Evolutionary conservation across 2,329 filamentous ascomycete species (phyloP).

Genomic region (Penicillium psychrosexuale): DNA sequence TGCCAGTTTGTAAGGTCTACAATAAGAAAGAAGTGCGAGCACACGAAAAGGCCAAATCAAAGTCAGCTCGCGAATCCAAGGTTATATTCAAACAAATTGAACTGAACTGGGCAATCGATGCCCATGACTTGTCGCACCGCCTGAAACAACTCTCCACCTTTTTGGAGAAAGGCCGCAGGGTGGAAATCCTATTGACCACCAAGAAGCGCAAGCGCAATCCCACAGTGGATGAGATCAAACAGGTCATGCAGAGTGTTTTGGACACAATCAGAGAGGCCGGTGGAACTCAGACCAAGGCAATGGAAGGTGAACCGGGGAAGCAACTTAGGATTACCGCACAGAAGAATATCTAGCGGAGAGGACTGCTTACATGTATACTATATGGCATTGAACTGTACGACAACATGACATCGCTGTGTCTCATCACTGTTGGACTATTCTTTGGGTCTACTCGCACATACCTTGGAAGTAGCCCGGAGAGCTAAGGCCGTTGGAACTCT

Average conservation of each 20-base stretch:
- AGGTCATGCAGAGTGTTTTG: constrained; percentile 54
- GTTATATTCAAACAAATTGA: constrained; percentile 70
- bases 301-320: constrained; percentile 43
- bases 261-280: constrained; percentile 45
- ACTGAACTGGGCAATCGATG: constrained; percentile 80
- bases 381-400: not conserved
- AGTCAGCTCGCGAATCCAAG: constrained; percentile 41
- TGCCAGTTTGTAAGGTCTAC: constrained; percentile 69
- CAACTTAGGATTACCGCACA: constrained; percentile 38
- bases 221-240: constrained; percentile 58
- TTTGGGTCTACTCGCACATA: not conserved
- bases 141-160: constrained; percentile 67
- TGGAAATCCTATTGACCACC: constrained; percentile 69
- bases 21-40: constrained; percentile 39
- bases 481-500: not conserved
- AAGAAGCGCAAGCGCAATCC: constrained; percentile 63
- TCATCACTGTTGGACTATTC: not conserved
- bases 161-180: constrained; percentile 68
- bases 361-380: not conserved
- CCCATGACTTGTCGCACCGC: constrained; percentile 70
- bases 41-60: constrained; percentile 25
- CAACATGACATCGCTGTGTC: not conserved
- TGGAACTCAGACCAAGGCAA: constrained; percentile 39
- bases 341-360: constrained; percentile 23
- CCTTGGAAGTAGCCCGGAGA: not conserved